These are phyloP conservation scores for Ascodesmis nigricans DNA, from an alignment of 495 filamentous ascomycete species.

Conservation along the genomic window DNA sequence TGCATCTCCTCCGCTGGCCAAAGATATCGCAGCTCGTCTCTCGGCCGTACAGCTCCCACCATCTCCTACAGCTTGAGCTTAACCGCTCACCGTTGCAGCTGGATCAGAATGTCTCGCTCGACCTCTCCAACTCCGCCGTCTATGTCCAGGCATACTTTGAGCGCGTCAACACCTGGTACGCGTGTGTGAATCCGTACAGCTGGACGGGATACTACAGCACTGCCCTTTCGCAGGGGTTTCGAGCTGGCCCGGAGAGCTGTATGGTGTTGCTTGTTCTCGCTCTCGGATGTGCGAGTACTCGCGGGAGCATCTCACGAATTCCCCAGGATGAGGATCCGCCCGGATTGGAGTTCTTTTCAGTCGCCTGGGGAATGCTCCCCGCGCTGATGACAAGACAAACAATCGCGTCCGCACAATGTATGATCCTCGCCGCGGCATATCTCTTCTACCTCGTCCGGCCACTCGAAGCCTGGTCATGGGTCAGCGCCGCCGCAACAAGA, in stretches of 20 bases:
- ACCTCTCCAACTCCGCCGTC: conserved; percentile 48
- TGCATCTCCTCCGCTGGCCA: conserved; percentile 62
- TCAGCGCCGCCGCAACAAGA: conserved; percentile 60
- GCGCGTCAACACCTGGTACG: conserved; percentile 64
- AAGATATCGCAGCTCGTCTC: conserved; percentile 55
- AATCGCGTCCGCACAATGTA: conserved; percentile 53
- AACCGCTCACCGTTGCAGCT: conserved; percentile 46
- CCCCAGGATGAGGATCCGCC: conserved; percentile 50
- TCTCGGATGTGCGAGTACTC: conserved; percentile 47
- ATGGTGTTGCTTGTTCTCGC: conserved; percentile 59
- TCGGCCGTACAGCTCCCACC: conserved; percentile 53
- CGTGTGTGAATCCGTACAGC: conserved; percentile 61
- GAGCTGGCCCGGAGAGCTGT: conserved; percentile 58
- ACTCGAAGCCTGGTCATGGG: conserved; percentile 58
- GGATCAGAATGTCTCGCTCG: conserved; percentile 36
- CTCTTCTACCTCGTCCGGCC: conserved; percentile 63
- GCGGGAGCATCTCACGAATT: conserved; percentile 50
- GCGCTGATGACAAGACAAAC: conserved; percentile 59
- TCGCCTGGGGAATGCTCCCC: conserved; percentile 55
- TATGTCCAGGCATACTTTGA: conserved; percentile 62
- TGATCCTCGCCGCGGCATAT: conserved; percentile 56
- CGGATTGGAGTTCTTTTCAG: conserved; percentile 57
- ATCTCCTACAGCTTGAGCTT: conserved; percentile 63
- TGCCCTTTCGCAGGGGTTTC: conserved; percentile 48
- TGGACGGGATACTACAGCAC: conserved; percentile 56